Base-by-base conservation (phyloP, 2,329 filamentous ascomycete genomes). In the Xylariaceae sp. region DNA sequence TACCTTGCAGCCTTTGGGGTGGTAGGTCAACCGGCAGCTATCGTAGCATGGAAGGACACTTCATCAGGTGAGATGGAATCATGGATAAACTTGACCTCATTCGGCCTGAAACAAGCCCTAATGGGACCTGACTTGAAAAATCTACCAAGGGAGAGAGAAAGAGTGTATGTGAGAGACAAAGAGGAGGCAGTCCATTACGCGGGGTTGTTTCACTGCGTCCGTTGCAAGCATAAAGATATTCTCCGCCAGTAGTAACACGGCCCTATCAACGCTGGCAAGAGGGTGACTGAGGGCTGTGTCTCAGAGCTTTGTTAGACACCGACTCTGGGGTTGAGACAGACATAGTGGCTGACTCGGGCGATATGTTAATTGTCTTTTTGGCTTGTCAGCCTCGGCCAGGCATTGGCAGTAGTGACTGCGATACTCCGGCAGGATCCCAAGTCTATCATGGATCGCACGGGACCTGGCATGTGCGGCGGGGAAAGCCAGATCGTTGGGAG, bases 381-480 rank as follows among this genome's bases (percentile, higher is more conserved):
- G 40, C 26, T n/a, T 8, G 16, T 30, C 39, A 32, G 40, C 46
- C 44, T 40, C 36, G 35, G 21, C 4, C 30, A 20, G 36, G 36
- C 11, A 54, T 44, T 21, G 13, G 30, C 15, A 16, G 21, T 21
- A 36, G 16, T 8, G 20, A 43, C 33, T 36, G 8, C 24, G 21
- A 18, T 27, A 20, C 48, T 47, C 32, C 53, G 40, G 53, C 43
- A 56, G 43, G 29, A 33, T 36, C 46, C 39, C 16, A 33, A 32
- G 36, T 50, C 39, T 41, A 4, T 49, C 39, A n/a, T n/a, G n/a
- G 16, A 29, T 35, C 26, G 26, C 21, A n/a, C 32, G 32, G 53
- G 52, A 56, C 49, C 53, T 56, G 52, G 43, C 49, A 56, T 48
- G n/a, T n/a, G n/a, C n/a, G n/a, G n/a, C n/a, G n/a, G n/a, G n/a